phyloP scores from a whole-genome alignment of 148 eudicot genomes.

The Heliamphora exappendiculata region DNA sequence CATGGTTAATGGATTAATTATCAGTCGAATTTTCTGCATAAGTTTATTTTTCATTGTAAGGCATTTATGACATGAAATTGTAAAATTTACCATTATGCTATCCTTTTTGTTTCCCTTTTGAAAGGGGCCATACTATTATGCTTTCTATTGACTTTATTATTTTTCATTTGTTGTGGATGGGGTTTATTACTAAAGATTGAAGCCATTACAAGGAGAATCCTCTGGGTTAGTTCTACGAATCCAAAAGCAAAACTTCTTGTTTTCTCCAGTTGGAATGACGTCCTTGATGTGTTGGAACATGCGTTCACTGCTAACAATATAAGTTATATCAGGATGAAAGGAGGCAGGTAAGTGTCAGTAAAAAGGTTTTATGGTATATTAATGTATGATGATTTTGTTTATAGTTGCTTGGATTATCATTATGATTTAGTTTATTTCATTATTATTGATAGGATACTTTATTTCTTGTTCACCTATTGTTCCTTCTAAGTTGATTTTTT shows the following conservation, averaged over 20 bases:
- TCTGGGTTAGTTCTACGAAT: slow-evolving; percentile 64
- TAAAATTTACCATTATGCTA: neutral
- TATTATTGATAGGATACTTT: neutral
- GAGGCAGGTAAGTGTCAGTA: slow-evolving; percentile 56
- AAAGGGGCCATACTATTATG: neutral
- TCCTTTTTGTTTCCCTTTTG: no score
- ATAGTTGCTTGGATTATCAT: neutral
- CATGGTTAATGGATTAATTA: neutral
- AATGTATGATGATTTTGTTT: neutral
- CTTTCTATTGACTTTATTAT: neutral
- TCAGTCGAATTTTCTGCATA: neutral
- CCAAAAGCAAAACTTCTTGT: slow-evolving; percentile 78
- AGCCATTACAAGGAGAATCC: slow-evolving; percentile 84
- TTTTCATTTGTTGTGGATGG: neutral
- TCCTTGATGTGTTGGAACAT: slow-evolving; percentile 88
- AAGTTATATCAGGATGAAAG: slow-evolving; percentile 78
- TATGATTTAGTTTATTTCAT: neutral
- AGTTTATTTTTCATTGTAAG: neutral
- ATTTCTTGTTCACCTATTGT: neutral
- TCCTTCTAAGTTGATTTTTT: neutral
- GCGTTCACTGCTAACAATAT: slow-evolving; percentile 71
- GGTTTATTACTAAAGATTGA: slow-evolving; percentile 46
- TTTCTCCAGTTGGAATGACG: slow-evolving; percentile 96
- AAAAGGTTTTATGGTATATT: neutral
- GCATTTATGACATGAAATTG: neutral